phyloP scores from a whole-genome alignment of 768 basidiomycete genomes.

The Chalciporus chontae region DNA sequence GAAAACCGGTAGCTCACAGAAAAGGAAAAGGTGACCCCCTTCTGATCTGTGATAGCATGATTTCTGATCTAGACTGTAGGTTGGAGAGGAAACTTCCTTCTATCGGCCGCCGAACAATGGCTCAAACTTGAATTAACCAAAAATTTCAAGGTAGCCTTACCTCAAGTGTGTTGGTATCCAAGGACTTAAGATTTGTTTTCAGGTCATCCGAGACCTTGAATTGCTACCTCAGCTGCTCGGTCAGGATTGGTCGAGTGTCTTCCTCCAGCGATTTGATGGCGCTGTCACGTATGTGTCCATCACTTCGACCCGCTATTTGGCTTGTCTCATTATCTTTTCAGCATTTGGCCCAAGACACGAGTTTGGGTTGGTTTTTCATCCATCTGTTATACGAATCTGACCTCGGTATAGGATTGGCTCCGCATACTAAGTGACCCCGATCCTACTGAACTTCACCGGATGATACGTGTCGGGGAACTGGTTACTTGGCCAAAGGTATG shows the following conservation, averaged over 20 bases:
- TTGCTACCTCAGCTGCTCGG: conserved; percentile 90
- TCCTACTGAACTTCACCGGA: conserved; percentile 71
- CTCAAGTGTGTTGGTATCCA: background rate
- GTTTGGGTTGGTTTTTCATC: conserved; percentile 47
- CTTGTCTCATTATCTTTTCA: conserved; percentile 33
- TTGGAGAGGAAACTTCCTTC: conserved; percentile 92
- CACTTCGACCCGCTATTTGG: conserved; percentile 4
- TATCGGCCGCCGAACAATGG: conserved; percentile 93
- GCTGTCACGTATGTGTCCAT: conserved; percentile 68
- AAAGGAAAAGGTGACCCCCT: conserved; percentile 72
- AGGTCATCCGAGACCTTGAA: conserved; percentile 93
- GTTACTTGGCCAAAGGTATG: conserved; percentile 97
- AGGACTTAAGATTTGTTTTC: conserved; percentile 2
- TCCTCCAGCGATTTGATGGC: conserved; percentile 91
- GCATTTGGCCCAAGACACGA: conserved; percentile 84
- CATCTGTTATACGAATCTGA: background rate
- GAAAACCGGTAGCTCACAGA: conserved; percentile 90
- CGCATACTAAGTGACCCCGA: conserved; percentile 83
- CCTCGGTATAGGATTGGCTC: conserved; percentile 66
- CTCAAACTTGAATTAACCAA: conserved; percentile 94
- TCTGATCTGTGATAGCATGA: background rate
- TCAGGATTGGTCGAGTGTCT: conserved; percentile 96
- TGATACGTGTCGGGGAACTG: conserved; percentile 82
- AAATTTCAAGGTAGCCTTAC: conserved; percentile 72
- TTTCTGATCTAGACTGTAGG: conserved; percentile 39